These are phyloP conservation scores for Lachnellula arida DNA, from an alignment of 2,329 filamentous ascomycete genomes.

Conservation along the genomic window DNA sequence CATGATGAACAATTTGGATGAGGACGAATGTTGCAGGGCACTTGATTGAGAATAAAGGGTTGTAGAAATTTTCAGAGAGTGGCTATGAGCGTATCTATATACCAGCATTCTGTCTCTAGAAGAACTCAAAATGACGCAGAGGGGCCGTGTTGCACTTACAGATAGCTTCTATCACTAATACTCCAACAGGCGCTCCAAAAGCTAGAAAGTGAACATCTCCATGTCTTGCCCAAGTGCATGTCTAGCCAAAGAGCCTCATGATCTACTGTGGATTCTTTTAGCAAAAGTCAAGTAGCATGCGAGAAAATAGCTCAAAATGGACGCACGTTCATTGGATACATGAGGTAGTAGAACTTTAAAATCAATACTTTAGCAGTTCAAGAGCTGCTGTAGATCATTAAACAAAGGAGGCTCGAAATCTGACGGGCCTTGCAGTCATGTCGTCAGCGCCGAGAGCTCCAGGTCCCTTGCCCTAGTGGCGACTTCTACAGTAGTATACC, in stretches of 20 bases:
- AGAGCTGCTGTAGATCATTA: no score
- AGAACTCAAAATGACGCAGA: neutral
- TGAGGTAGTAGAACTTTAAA: no score
- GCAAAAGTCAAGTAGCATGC: neutral
- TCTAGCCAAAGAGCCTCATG: neutral
- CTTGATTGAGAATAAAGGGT: neutral
- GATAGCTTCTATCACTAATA: neutral
- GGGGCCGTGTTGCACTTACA: neutral
- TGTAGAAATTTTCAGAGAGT: neutral
- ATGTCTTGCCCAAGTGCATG: no score
- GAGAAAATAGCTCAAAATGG: neutral
- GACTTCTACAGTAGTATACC: neutral
- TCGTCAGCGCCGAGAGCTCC: neutral
- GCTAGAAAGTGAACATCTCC: neutral
- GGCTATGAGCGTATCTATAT: neutral
- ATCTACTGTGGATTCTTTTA: neutral
- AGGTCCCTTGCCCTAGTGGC: neutral
- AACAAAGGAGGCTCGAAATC: no score
- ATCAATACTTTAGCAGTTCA: no score
- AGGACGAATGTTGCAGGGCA: neutral
- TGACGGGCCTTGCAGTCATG: no score
- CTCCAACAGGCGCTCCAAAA: neutral
- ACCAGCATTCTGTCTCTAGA: neutral
- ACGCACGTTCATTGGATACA: no score
- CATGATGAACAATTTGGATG: conserved; percentile 31